Conservation (phyloP, 106 monocot species). For the Allium cepa region DNA sequence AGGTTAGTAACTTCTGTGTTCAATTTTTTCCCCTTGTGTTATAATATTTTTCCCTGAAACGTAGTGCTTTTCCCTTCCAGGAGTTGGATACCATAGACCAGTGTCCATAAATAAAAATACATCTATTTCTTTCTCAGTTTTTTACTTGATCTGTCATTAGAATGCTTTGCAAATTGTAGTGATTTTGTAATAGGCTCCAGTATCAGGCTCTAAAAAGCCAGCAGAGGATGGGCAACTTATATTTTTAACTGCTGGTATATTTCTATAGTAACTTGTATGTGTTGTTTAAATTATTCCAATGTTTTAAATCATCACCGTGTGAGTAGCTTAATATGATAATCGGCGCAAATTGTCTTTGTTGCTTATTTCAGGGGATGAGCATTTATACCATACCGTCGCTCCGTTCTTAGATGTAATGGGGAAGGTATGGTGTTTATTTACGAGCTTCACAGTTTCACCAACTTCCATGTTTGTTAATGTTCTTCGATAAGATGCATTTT, state of each 20-base stretch:
- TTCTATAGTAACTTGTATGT: too few species aligned
- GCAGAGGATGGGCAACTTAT: conserved; percentile 97
- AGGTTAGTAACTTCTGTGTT: conserved; percentile 28
- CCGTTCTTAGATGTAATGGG: conserved; percentile 87
- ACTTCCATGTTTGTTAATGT: neutral
- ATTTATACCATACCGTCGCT: conserved; percentile 53
- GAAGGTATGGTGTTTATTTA: conserved; percentile 30
- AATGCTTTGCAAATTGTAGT: conserved; percentile 16
- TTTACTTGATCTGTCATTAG: conserved; percentile 1
- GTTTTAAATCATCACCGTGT: too few species aligned
- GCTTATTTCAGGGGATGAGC: conserved; percentile 44
- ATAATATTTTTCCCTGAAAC: too few species aligned
- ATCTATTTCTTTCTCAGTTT: too few species aligned
- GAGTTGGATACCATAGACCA: too few species aligned
- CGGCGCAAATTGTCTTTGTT: neutral
- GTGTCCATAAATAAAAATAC: too few species aligned
- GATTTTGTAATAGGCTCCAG: conserved; percentile 74
- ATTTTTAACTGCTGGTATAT: conserved; percentile 78
- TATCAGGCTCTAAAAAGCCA: conserved; percentile 95
- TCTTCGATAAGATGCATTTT: neutral
- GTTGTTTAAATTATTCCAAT: too few species aligned
- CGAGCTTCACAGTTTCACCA: neutral
- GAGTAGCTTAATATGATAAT: too few species aligned
- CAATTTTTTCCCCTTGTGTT: neutral
- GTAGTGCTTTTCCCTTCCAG: too few species aligned